Evolutionary conservation across 2,329 filamentous ascomycete genomes (phyloP), one percentile per base, ranked within the genome.

Genomic region (Xylariaceae sp.): DNA sequence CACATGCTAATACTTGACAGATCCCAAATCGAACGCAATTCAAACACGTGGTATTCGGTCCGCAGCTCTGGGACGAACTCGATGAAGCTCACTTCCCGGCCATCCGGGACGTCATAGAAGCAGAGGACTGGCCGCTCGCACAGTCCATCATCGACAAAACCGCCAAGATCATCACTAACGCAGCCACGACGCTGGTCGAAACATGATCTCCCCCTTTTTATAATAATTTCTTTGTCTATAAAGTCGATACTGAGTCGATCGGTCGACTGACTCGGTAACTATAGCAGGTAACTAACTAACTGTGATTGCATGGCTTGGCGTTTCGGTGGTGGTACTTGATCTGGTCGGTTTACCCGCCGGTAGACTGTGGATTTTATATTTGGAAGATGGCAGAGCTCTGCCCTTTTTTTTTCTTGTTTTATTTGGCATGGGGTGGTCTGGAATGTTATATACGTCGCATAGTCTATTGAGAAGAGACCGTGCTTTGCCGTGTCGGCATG

Each of bases 11-110:
- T 26, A 19, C 30, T 43, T 55, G 21, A 53, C 52, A 91, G 87
- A 80, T 95, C 4, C 88, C 89, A 37, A 89, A 89, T 63, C 85
- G 92, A 60, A 88, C 88, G 5, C 94, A 97, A 72, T 99, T 91
- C 78, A 96, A 95, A 71, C 94, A 96, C 71, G 80, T 95, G 66
- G 74, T 99, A 53, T 95, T 92, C 68, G 92, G 88, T 1, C 94
- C 94, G 0, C 83, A 89, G 65, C 75, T 83, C 2, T 92, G 89
- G 86, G 85, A 85, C 32, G 83, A 80, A 36, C 81, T 86, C 61
- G 80, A 87, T 30, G 80, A 81, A 52, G 80, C 81, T 0, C 82
- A 82, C 57, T 95, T 95, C 72, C 92, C 92, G 0, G 86, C 86
- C n/a, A 87, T 96, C 52, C 80, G 89, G 53, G 92, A 96, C 65